Percentiles rank a stretch among this genome's conserved stretches.
Evolutionary conservation across 1,139 yeast species (phyloP).

Genomic region (Geotrichum reessii): DNA sequence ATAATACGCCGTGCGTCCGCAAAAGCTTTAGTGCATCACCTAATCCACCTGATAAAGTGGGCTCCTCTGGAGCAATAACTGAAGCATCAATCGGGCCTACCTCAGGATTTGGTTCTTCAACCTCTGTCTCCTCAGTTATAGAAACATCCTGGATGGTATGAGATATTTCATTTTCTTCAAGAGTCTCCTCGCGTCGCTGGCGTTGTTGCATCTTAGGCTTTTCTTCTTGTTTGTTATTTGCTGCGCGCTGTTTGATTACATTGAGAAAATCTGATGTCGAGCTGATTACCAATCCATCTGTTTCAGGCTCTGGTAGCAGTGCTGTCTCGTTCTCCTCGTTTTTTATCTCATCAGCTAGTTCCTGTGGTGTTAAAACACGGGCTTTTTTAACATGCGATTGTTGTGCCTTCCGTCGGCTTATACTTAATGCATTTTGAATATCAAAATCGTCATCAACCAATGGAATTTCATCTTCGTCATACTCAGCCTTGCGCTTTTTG

Average conservation of each 20-base stretch:
- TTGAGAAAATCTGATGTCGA: slow-evolving; percentile 56
- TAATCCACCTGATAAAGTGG: slow-evolving; percentile 47
- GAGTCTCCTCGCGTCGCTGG: slow-evolving; percentile 11
- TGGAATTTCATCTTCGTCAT: slow-evolving; percentile 21
- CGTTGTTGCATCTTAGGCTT: slow-evolving; percentile 14
- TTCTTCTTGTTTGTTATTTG: slow-evolving; percentile 20
- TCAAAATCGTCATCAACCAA: slow-evolving; percentile 44
- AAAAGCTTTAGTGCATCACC: slow-evolving; percentile 55
- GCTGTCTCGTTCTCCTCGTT: slow-evolving; percentile 36
- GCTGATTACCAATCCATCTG: slow-evolving; percentile 44
- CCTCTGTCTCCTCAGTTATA: slow-evolving; percentile 16
- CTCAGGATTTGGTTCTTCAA: slow-evolving; percentile 12
- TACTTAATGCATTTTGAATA: slow-evolving; percentile 41
- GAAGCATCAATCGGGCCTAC: slow-evolving; percentile 17
- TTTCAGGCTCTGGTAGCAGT: neutral
- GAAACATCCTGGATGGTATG: slow-evolving; percentile 16
- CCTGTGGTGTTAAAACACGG: slow-evolving; percentile 33
- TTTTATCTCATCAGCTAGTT: slow-evolving; percentile 45
- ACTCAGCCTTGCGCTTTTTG: slow-evolving; percentile 17
- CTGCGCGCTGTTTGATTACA: slow-evolving; percentile 31
- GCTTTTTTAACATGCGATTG: slow-evolving; percentile 22
- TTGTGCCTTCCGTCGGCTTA: slow-evolving; percentile 42
- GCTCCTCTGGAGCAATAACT: slow-evolving; percentile 25
- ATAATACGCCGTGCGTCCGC: slow-evolving; percentile 42
- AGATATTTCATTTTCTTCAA: slow-evolving; percentile 15